phyloP scores from a whole-genome alignment of 1,139 yeast genomes.

The Kodamaea ohmeri region DNA sequence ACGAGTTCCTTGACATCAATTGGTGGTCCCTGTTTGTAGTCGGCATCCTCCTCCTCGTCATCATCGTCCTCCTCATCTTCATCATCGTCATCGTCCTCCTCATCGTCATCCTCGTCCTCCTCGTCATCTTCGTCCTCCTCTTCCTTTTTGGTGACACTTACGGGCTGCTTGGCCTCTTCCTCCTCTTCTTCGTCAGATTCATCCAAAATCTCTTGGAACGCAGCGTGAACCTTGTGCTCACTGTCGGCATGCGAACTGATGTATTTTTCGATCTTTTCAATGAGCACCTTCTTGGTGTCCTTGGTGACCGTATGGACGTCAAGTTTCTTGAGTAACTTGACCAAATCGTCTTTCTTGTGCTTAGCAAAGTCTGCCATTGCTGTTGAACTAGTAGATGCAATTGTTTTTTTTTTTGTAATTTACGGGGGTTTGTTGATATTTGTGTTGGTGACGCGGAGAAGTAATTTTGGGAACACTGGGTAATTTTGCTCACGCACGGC shows the following conservation, averaged over 20 bases:
- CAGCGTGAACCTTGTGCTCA: slow-evolving; percentile 22
- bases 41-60: slow-evolving; percentile 23
- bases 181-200: slow-evolving; percentile 22
- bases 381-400: background rate
- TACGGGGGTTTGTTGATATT: slow-evolving; percentile 7
- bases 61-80: slow-evolving; percentile 24
- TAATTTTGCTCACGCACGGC: background rate
- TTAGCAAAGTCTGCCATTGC: slow-evolving; percentile 29
- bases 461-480: background rate
- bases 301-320: slow-evolving; percentile 35
- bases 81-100: slow-evolving; percentile 16
- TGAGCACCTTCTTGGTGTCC: slow-evolving; percentile 44
- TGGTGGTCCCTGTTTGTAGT: slow-evolving; percentile 40
- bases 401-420: slow-evolving; percentile 6
- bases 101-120: slow-evolving; percentile 22
- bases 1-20: slow-evolving; percentile 38
- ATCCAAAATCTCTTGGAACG: slow-evolving; percentile 16
- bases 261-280: slow-evolving; percentile 41
- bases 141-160: slow-evolving; percentile 13
- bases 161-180: slow-evolving; percentile 19
- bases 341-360: slow-evolving; percentile 41
- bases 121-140: slow-evolving; percentile 13
- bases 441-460: slow-evolving; percentile 5
- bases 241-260: slow-evolving; percentile 40
- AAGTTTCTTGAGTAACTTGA: slow-evolving; percentile 33